These are phyloP conservation scores for Prunus mira DNA, from an alignment of 306 rosid species.

Conservation along the genomic window DNA sequence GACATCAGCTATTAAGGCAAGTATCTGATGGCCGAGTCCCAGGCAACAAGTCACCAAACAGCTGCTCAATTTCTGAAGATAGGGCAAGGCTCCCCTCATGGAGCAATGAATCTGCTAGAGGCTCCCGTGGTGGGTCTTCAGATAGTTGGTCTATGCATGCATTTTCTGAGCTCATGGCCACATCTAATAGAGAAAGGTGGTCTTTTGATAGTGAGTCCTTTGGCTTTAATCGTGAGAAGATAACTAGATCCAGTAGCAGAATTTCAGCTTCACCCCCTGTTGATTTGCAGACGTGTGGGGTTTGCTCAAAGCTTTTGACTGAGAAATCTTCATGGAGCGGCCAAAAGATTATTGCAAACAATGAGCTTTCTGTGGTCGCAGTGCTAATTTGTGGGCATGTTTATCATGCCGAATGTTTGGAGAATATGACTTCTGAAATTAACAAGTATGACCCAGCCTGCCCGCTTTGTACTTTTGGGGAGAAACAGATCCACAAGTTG, in stretches of 20 bases:
- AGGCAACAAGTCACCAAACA: slow-evolving; percentile 60
- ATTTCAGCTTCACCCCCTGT: slow-evolving; percentile 47
- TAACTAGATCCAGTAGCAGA: slow-evolving; percentile 53
- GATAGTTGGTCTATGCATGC: slow-evolving; percentile 88
- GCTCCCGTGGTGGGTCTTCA: slow-evolving; percentile 65
- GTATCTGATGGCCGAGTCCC: slow-evolving; percentile 59
- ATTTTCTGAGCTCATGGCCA: slow-evolving; percentile 70
- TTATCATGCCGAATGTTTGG: slow-evolving; percentile 93
- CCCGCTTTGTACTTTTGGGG: slow-evolving; percentile 80
- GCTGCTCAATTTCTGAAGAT: slow-evolving; percentile 56
- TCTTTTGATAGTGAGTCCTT: slow-evolving; percentile 78
- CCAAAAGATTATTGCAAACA: slow-evolving; percentile 39
- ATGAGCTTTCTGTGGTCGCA: slow-evolving; percentile 56
- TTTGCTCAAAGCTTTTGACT: slow-evolving; percentile 45
- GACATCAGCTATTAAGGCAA: slow-evolving; percentile 51
- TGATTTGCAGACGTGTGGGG: slow-evolving; percentile 56
- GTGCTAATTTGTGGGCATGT: slow-evolving; percentile 81
- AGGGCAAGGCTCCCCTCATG: slow-evolving; percentile 49
- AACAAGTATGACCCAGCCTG: slow-evolving; percentile 83
- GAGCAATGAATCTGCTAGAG: slow-evolving; percentile 59
- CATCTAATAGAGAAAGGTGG: slow-evolving; percentile 73
- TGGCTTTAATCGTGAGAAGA: slow-evolving; percentile 60
- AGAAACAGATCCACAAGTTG: slow-evolving; percentile 60
- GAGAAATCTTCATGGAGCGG: slow-evolving; percentile 48
- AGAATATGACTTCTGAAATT: slow-evolving; percentile 70